Percentiles rank a stretch among this genome's conserved stretches.
Evolutionary conservation across 108 stramenopile genomes (phyloP).

Genomic region (Nitzschia inconspicua): DNA sequence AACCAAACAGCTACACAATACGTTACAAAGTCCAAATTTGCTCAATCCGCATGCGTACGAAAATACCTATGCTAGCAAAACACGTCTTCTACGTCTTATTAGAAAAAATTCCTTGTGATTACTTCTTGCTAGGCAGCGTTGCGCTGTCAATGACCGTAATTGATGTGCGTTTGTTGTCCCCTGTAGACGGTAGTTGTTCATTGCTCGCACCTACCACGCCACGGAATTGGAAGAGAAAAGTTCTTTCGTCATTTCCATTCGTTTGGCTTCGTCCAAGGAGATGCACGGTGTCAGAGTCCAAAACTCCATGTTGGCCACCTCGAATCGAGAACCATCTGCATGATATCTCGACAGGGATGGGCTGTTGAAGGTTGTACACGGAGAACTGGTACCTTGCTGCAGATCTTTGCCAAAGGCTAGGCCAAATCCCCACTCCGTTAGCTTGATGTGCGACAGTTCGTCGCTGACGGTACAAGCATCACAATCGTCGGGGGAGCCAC

Average conservation of each 20-base stretch:
- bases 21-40: too few relatives aligned
- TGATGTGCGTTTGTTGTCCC: too few relatives aligned
- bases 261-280: constrained; percentile 25
- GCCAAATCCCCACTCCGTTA: constrained; percentile 51
- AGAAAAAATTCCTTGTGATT: too few relatives aligned
- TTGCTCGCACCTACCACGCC: too few relatives aligned
- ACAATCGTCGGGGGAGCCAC: constrained; percentile 36
- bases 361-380: constrained; percentile 49
- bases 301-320: constrained; percentile 48
- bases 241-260: constrained; percentile 13
- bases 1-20: too few relatives aligned
- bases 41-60: too few relatives aligned
- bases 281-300: constrained; percentile 49
- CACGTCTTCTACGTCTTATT: too few relatives aligned
- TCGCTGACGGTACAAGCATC: neutral
- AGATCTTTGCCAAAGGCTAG: constrained; percentile 45
- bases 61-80: too few relatives aligned
- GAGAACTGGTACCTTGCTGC: constrained; percentile 41
- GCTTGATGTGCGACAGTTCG: neutral
- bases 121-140: too few relatives aligned
- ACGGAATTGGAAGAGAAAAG: constrained; percentile 8
- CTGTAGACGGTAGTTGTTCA: too few relatives aligned
- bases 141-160: too few relatives aligned
- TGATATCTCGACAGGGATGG: constrained; percentile 27
- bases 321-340: constrained; percentile 35